phyloP scores from a whole-genome alignment of 2,329 filamentous ascomycete species.

The Thielaviopsis punctulata region DNA sequence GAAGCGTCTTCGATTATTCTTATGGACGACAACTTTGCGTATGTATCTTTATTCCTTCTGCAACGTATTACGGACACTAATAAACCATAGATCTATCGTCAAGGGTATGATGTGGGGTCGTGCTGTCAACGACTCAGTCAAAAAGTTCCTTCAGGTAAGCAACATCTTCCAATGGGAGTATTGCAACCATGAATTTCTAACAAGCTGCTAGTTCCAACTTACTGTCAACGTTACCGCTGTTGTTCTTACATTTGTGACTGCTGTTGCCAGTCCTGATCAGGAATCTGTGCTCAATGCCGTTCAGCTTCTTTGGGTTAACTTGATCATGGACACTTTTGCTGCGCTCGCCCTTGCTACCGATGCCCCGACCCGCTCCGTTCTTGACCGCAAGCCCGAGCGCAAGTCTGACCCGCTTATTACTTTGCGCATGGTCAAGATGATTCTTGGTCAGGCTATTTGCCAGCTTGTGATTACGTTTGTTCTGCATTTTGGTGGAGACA shows the following conservation, averaged over 20 bases:
- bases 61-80: not conserved
- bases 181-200: not conserved
- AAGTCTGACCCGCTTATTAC: slow-evolving; percentile 62
- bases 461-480: slow-evolving; percentile 41
- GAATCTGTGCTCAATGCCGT: slow-evolving; percentile 40
- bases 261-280: slow-evolving; percentile 32
- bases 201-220: slow-evolving; percentile 31
- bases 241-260: slow-evolving; percentile 39
- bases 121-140: slow-evolving; percentile 44
- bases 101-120: slow-evolving; percentile 46
- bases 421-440: slow-evolving; percentile 51
- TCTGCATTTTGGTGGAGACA: slow-evolving; percentile 41
- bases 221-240: slow-evolving; percentile 48
- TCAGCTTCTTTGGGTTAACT: slow-evolving; percentile 44
- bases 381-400: slow-evolving; percentile 29
- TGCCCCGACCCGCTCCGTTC: slow-evolving; percentile 18
- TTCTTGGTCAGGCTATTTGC: slow-evolving; percentile 42
- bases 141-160: slow-evolving; percentile 41
- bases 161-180: not conserved
- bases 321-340: slow-evolving; percentile 48
- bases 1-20: slow-evolving; percentile 45
- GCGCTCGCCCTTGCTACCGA: slow-evolving; percentile 29
- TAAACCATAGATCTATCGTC: slow-evolving; percentile 24
- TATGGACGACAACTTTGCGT: slow-evolving; percentile 35
- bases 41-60: slow-evolving; percentile 14